These are phyloP conservation scores for Funneliformis mosseae DNA, from an alignment of 192 early-diverging fungal genomes.

Conservation along the genomic window DNA sequence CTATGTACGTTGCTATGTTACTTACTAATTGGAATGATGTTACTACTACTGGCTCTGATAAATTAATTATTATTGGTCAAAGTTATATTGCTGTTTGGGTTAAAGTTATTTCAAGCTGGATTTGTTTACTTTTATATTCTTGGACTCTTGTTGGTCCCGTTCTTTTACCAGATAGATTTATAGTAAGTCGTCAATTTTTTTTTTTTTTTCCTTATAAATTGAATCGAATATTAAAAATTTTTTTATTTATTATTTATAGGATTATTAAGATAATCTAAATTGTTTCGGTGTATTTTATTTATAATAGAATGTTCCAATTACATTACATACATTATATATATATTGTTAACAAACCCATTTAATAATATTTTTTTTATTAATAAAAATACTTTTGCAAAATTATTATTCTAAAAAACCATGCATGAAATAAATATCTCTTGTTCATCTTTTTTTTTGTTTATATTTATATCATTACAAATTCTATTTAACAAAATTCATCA, in stretches of 20 bases:
- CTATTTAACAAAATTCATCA: no score
- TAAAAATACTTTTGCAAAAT: no score
- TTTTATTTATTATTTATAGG: not conserved
- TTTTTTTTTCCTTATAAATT: not conserved
- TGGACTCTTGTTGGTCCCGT: conserved; percentile 93
- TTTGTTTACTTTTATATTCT: conserved; percentile 65
- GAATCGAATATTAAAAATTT: not conserved
- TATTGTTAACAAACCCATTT: no score
- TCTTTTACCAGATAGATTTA: conserved; percentile 79
- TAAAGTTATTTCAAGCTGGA: conserved; percentile 83
- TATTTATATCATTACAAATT: no score
- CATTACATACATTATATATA: no score
- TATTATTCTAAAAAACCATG: no score
- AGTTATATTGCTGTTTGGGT: conserved; percentile 93
- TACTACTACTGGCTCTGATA: conserved; percentile 43
- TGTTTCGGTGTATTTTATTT: no score
- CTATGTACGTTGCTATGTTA: conserved; percentile 95
- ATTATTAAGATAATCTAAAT: not conserved
- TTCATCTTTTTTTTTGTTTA: no score
- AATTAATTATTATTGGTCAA: conserved; percentile 79
- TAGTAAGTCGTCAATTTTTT: conserved; percentile 1
- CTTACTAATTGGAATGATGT: conserved; percentile 81
- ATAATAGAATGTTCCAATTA: no score
- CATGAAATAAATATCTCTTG: no score
- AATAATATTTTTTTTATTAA: no score